phyloP scores from a whole-genome alignment of 2,329 filamentous ascomycete species.

The Claviceps cyperi region DNA sequence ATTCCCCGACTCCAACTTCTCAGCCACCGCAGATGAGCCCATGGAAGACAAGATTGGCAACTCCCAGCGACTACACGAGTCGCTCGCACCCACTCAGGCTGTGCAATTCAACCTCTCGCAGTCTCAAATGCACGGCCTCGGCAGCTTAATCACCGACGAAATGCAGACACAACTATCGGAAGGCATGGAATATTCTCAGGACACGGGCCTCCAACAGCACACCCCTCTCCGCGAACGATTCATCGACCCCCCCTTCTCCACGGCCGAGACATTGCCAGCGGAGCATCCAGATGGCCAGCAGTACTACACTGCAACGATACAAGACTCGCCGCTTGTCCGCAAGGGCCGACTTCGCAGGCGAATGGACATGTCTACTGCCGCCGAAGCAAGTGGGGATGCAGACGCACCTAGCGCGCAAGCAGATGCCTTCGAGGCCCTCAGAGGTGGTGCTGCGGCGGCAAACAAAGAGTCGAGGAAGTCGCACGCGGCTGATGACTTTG shows the following conservation, averaged over 20 bases:
- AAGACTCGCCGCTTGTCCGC: conserved; percentile 52
- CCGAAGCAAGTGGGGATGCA: neutral
- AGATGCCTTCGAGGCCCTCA: conserved; percentile 54
- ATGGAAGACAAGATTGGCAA: conserved; percentile 37
- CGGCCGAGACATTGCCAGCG: conserved; percentile 51
- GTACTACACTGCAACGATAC: conserved; percentile 21
- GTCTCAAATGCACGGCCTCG: conserved; percentile 44
- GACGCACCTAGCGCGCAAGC: conserved; percentile 6
- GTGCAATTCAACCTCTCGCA: conserved; percentile 45
- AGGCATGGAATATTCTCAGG: conserved; percentile 64
- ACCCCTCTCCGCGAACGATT: conserved; percentile 59
- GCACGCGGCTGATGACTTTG: conserved; percentile 41
- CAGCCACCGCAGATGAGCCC: conserved; percentile 41
- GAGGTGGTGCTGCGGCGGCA: conserved; percentile 37
- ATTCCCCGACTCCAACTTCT: conserved; percentile 45
- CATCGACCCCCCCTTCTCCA: conserved; percentile 49
- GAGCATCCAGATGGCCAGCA: conserved; percentile 17
- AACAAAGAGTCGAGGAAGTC: conserved; percentile 35
- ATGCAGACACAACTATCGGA: conserved; percentile 50
- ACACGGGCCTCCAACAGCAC: conserved; percentile 58
- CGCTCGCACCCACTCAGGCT: conserved; percentile 24
- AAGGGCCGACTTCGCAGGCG: conserved; percentile 40
- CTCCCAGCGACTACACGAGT: conserved; percentile 22
- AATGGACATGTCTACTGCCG: conserved; percentile 14
- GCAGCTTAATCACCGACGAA: conserved; percentile 36